These are phyloP conservation scores for Rhinocladiella mackenziei DNA, from an alignment of 2,329 filamentous ascomycete species.

Conservation along the genomic window DNA sequence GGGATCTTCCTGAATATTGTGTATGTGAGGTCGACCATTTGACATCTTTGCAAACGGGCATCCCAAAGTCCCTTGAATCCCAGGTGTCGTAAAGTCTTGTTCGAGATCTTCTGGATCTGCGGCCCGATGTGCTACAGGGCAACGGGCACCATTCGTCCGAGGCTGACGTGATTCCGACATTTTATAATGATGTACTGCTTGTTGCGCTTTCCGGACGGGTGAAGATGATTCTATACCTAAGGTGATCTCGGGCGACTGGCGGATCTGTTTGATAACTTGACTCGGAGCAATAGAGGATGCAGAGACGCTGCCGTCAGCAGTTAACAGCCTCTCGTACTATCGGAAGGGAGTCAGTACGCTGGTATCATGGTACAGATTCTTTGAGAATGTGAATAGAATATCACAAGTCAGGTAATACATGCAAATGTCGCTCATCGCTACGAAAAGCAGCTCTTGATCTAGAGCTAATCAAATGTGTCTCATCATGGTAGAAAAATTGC, in stretches of 20 bases:
- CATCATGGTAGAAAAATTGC: conserved; percentile 27
- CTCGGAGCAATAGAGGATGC: conserved; percentile 12
- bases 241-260: conserved; percentile 42
- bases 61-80: conserved; percentile 70
- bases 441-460: conserved; percentile 68
- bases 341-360: conserved; percentile 31
- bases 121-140: conserved; percentile 28
- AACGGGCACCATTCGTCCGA: conserved; percentile 8
- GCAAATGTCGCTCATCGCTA: conserved; percentile 60
- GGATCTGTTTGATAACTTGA: conserved; percentile 14
- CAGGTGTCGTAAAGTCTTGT: conserved; percentile 84
- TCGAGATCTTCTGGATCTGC: conserved; percentile 55
- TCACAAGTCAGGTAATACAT: conserved; percentile 52
- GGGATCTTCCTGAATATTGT: conserved; percentile 43
- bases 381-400: conserved; percentile 22
- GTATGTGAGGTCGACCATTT: conserved; percentile 38
- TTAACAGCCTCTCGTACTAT: conserved; percentile 38
- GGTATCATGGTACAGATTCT: conserved; percentile 11
- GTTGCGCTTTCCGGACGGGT: conserved; percentile 10
- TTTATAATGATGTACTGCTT: conserved; percentile 15
- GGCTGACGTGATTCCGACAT: conserved; percentile 10
- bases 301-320: conserved; percentile 19
- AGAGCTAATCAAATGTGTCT: conserved; percentile 66
- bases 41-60: conserved; percentile 69
- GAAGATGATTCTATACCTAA: conserved; percentile 40